Conservation (phyloP, 129 eudicot species). For the Artemisia annua region DNA sequence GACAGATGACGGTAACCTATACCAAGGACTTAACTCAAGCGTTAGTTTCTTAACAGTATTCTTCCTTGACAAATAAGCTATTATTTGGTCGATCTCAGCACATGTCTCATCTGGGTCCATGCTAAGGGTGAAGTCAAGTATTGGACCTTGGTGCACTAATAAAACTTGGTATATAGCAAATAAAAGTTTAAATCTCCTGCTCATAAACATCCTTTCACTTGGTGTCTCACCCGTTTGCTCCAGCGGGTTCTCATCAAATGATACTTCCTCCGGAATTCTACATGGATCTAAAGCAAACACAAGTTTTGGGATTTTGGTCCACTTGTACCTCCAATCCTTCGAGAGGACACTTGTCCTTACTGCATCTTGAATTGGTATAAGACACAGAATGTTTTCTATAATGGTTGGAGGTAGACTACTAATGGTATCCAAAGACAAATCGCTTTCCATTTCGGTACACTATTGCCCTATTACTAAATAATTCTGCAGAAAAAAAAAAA, state of each 20-base stretch:
- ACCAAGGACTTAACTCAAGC: background rate
- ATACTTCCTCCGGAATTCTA: background rate
- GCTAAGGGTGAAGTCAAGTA: conserved; percentile 9
- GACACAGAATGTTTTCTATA: background rate
- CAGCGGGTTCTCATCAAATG: background rate
- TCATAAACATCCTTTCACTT: background rate
- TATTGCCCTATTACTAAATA: no score
- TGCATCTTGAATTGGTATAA: background rate
- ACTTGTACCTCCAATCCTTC: background rate
- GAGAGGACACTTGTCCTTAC: background rate
- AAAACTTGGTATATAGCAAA: conserved; percentile 18
- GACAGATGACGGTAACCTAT: background rate
- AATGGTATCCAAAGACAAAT: background rate
- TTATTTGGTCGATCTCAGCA: conserved; percentile 1
- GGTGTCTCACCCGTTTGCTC: no score
- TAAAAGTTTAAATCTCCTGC: background rate
- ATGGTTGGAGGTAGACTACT: background rate
- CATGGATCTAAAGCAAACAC: background rate
- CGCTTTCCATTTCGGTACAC: no score
- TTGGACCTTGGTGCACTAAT: conserved; percentile 11
- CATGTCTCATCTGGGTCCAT: background rate
- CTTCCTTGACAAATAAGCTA: background rate
- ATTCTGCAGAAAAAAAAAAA: no score
- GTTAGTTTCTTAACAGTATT: background rate
- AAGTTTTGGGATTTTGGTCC: background rate